These are phyloP conservation scores for Solanum pennellii DNA, from an alignment of 257 asterid species.

Conservation along the genomic window DNA sequence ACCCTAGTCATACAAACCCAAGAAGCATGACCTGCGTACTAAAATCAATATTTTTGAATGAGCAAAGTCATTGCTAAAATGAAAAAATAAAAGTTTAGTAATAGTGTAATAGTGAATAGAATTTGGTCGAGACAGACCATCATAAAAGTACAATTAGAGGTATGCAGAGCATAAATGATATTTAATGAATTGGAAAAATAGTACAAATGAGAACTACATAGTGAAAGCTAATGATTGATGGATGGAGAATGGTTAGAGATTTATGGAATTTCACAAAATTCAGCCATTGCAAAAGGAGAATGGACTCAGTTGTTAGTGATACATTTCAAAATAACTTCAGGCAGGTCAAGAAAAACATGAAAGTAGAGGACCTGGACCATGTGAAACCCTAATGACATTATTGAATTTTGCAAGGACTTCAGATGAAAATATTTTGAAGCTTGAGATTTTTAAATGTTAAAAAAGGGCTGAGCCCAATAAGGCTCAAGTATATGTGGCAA, in stretches of 20 bases:
- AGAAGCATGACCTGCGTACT: constrained; percentile 99
- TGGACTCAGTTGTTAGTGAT: not conserved
- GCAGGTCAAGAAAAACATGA: not conserved
- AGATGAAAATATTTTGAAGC: not conserved
- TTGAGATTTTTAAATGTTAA: not conserved
- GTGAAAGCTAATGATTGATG: not conserved
- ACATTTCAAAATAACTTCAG: not conserved
- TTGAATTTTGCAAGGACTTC: not conserved
- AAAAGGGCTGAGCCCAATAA: not conserved
- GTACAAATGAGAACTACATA: not conserved
- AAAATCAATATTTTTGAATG: constrained; percentile 33
- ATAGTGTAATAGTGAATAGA: not conserved
- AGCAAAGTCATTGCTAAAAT: constrained; percentile 15
- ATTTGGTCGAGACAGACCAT: too few species aligned
- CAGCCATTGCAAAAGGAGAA: not conserved
- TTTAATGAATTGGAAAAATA: not conserved
- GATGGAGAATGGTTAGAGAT: not conserved
- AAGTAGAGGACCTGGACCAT: not conserved
- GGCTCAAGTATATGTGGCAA: not conserved
- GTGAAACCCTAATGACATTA: not conserved
- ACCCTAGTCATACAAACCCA: constrained; percentile 87
- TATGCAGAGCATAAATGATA: not conserved
- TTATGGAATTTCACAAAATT: not conserved
- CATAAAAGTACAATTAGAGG: not conserved
- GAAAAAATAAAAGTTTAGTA: too few species aligned